Evolutionary conservation across 1,284 basidiomycete species (phyloP).

Genomic region (Phellinidium pouzarii): DNA sequence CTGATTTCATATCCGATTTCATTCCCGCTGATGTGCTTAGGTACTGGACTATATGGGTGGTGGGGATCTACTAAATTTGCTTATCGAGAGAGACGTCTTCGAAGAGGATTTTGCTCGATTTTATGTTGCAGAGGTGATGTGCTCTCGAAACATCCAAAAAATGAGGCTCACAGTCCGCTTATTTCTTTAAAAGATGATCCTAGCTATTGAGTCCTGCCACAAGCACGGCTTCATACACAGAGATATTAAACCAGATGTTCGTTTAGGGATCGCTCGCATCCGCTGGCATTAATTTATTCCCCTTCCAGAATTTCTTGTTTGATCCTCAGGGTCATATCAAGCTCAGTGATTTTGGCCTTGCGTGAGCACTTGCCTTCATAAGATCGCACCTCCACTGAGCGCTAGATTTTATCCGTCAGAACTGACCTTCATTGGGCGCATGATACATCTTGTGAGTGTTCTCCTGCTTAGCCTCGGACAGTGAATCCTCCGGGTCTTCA

Average conservation of each 20-base stretch:
- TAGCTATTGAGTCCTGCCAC: conserved; percentile 94
- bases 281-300: conserved; percentile 22
- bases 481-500: neutral
- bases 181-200: conserved; percentile 65
- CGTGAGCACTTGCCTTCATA: conserved; percentile 46
- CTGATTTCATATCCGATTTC: conserved; percentile 49
- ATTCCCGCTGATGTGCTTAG: conserved; percentile 41
- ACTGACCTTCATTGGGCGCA: conserved; percentile 89
- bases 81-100: conserved; percentile 92
- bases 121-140: conserved; percentile 83
- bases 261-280: conserved; percentile 25
- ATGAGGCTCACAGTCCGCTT: conserved; percentile 3
- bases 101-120: conserved; percentile 91
- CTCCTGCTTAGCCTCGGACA: conserved; percentile 14
- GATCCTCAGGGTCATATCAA: conserved; percentile 90
- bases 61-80: conserved; percentile 89
- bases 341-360: conserved; percentile 93
- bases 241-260: conserved; percentile 91
- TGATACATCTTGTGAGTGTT: conserved; percentile 72
- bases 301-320: conserved; percentile 85
- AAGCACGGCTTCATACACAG: conserved; percentile 94
- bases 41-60: conserved; percentile 93
- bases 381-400: conserved; percentile 26
- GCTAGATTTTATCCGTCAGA: conserved; percentile 30
- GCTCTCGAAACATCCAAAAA: conserved; percentile 4